Evolutionary conservation across 2,329 filamentous ascomycete genomes (phyloP).

Genomic region (Zymoseptoria passerinii): DNA sequence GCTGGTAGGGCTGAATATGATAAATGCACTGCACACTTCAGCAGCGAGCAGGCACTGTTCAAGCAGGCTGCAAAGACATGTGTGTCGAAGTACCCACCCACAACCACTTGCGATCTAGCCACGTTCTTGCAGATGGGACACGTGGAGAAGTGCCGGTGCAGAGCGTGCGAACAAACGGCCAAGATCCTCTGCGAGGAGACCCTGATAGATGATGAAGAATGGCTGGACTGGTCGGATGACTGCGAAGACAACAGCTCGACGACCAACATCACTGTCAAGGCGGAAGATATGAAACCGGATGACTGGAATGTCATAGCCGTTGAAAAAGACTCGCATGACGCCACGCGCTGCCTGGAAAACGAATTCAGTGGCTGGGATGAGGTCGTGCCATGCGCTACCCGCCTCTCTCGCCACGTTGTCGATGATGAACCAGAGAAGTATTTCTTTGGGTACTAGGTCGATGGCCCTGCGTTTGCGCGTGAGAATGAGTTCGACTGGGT

Average conservation of each 20-base stretch:
- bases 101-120: constrained; percentile 18
- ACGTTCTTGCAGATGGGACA: constrained; percentile 25
- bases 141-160: constrained; percentile 24
- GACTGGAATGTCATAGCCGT: neutral
- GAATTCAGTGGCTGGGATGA: constrained; percentile 5
- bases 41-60: constrained; percentile 23
- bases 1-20: constrained; percentile 1
- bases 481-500: constrained; percentile 9
- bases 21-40: constrained; percentile 20
- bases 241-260: constrained; percentile 1
- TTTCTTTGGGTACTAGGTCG: constrained; percentile 9
- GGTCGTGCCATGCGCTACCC: constrained; percentile 2
- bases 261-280: neutral
- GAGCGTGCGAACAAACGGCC: constrained; percentile 17
- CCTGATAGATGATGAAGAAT: constrained; percentile 6
- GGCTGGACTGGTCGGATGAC: constrained; percentile 17
- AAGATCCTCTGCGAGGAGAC: constrained; percentile 13
- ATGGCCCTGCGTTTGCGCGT: constrained; percentile 7
- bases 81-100: constrained; percentile 5
- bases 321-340: neutral
- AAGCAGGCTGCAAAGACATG: constrained; percentile 4
- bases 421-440: constrained; percentile 1
- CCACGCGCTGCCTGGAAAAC: neutral
- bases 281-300: neutral
- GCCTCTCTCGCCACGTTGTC: neutral